Conservation (phyloP, 1,139 yeast species). For the Dujonia santamariae region DNA sequence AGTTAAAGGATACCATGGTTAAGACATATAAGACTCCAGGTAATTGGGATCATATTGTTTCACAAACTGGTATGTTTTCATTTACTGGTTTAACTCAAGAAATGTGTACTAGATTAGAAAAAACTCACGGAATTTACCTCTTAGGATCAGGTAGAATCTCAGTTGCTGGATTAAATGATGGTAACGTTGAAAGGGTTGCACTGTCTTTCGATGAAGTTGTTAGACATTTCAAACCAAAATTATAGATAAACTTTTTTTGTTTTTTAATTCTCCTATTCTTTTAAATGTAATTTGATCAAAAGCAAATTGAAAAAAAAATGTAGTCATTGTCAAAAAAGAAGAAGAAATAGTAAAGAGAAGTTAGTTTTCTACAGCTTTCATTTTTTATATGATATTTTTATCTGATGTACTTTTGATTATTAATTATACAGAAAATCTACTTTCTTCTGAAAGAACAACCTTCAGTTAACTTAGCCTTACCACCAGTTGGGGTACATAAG, state of each 20-base stretch:
- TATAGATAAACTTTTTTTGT: slow-evolving; percentile 12
- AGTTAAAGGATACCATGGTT: slow-evolving; percentile 60
- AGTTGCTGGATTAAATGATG: slow-evolving; percentile 86
- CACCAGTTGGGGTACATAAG: slow-evolving; percentile 99
- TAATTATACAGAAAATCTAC: slow-evolving; percentile 42
- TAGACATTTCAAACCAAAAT: slow-evolving; percentile 34
- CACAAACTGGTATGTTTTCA: slow-evolving; percentile 96
- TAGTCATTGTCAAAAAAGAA: background rate
- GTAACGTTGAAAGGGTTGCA: slow-evolving; percentile 78
- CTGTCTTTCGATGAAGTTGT: slow-evolving; percentile 81
- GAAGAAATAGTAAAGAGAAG: background rate
- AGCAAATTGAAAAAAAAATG: background rate
- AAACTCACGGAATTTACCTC: slow-evolving; percentile 73
- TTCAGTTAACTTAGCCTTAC: slow-evolving; percentile 99
- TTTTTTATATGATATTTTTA: background rate
- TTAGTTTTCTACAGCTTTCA: background rate
- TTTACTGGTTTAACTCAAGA: slow-evolving; percentile 81
- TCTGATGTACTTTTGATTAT: slow-evolving; percentile 4
- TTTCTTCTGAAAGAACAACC: slow-evolving; percentile 99
- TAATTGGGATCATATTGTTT: slow-evolving; percentile 88
- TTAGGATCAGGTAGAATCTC: slow-evolving; percentile 89
- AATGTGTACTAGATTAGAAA: slow-evolving; percentile 77
- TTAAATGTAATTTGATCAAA: background rate
- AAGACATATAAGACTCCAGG: slow-evolving; percentile 69
- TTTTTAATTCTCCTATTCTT: background rate